These are phyloP conservation scores for Wickerhamomyces xylosicus DNA, from an alignment of 805 yeast genomes.

Conservation along the genomic window DNA sequence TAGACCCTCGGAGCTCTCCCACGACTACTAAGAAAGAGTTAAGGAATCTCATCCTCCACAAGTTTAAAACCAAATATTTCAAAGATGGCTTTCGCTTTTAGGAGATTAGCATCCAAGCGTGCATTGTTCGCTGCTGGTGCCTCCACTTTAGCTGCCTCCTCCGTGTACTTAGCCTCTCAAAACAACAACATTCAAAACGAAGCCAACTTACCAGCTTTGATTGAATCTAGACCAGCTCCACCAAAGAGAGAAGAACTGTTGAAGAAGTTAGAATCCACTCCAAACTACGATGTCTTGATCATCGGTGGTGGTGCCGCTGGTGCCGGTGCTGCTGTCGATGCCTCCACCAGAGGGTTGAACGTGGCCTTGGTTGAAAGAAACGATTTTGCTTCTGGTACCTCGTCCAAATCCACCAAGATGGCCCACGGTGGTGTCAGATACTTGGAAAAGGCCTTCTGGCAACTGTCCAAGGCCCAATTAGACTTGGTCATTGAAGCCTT, in stretches of 20 bases:
- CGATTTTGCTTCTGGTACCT: constrained; percentile 89
- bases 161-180: constrained; percentile 5
- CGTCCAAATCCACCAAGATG: constrained; percentile 90
- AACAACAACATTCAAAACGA: constrained; percentile 12
- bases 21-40: too few species aligned
- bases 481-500: constrained; percentile 84
- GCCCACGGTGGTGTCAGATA: constrained; percentile 97
- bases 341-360: constrained; percentile 80
- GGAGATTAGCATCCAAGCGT: constrained; percentile 15
- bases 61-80: too few species aligned
- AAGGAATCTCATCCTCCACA: too few species aligned
- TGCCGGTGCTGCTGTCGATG: constrained; percentile 87
- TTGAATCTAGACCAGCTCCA: constrained; percentile 35
- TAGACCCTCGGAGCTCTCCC: too few species aligned
- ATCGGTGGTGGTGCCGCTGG: constrained; percentile 98
- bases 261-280: constrained; percentile 33
- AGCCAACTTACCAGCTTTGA: constrained; percentile 23
- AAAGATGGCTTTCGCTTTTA: constrained; percentile 18
- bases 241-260: constrained; percentile 48
- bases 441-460: constrained; percentile 89
- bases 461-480: constrained; percentile 81
- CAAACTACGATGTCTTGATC: constrained; percentile 68
- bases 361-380: constrained; percentile 79
- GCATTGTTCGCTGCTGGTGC: constrained; percentile 16
- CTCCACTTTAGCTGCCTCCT: constrained; percentile 14